Conservation (phyloP, 2,329 filamentous ascomycete species). For the Ciborinia camelliae region DNA sequence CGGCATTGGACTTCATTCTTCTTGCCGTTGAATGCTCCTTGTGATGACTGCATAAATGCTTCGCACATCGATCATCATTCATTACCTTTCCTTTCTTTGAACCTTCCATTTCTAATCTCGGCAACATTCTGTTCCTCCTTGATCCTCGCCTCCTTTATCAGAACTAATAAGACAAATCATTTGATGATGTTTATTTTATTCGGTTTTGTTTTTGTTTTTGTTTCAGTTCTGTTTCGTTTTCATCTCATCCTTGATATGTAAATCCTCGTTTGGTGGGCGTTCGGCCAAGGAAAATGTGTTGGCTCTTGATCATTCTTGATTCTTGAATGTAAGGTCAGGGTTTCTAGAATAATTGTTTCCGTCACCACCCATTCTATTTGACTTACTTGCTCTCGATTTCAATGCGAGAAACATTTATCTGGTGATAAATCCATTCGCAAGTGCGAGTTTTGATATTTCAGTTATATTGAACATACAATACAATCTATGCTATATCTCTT, state of each 20-base stretch:
- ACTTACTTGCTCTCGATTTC: background rate
- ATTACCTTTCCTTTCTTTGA: no score
- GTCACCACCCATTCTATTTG: background rate
- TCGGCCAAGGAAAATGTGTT: constrained; percentile 1
- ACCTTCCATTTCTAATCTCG: background rate
- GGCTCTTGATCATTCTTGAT: constrained; percentile 8
- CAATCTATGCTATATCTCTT: background rate
- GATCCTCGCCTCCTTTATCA: background rate
- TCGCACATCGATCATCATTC: background rate
- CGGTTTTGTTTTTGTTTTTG: background rate
- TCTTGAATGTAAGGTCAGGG: background rate
- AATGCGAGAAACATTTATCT: background rate
- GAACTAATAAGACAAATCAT: background rate
- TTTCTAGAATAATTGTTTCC: background rate
- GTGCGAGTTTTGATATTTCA: background rate
- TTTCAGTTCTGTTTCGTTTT: no score
- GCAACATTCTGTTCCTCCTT: background rate
- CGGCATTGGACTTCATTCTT: background rate
- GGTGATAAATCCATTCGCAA: constrained; percentile 6
- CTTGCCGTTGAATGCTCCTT: background rate
- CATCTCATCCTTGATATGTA: background rate
- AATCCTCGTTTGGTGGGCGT: background rate
- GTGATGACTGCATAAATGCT: background rate
- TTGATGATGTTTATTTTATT: background rate
- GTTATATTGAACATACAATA: background rate